These are phyloP conservation scores for Pestalotiopsis fici DNA, from an alignment of 2,329 filamentous ascomycete species.

Conservation along the genomic window DNA sequence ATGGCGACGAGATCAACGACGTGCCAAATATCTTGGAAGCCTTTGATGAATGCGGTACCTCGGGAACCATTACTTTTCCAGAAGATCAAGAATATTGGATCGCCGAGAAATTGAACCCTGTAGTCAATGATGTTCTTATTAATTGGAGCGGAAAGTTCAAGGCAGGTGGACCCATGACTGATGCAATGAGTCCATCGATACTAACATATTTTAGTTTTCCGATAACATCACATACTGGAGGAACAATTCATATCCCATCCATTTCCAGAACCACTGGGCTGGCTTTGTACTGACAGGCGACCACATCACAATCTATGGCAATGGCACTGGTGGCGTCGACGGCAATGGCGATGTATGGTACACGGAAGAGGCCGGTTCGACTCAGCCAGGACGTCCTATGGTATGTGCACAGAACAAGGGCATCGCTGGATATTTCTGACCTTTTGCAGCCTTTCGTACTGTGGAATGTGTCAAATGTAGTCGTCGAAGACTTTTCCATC, in stretches of 20 bases:
- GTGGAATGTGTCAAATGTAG: slow-evolving; percentile 57
- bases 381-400: slow-evolving; percentile 54
- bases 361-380: slow-evolving; percentile 43
- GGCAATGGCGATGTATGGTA: slow-evolving; percentile 59
- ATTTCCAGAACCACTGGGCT: slow-evolving; percentile 57
- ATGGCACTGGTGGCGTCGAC: slow-evolving; percentile 52
- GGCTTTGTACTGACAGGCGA: slow-evolving; percentile 52
- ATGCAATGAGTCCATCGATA: background rate
- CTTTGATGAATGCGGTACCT: slow-evolving; percentile 23
- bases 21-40: slow-evolving; percentile 26
- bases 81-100: slow-evolving; percentile 52
- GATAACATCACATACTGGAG: slow-evolving; percentile 56
- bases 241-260: slow-evolving; percentile 51
- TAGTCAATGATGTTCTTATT: slow-evolving; percentile 49
- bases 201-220: slow-evolving; percentile 24
- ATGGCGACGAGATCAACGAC: slow-evolving; percentile 19
- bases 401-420: background rate
- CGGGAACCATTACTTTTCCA: slow-evolving; percentile 49
- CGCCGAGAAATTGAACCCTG: slow-evolving; percentile 46
- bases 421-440: background rate
- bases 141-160: slow-evolving; percentile 55
- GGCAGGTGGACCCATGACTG: background rate
- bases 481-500: slow-evolving; percentile 52
- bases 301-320: slow-evolving; percentile 51
- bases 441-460: slow-evolving; percentile 47